Evolutionary conservation across 805 yeast genomes (phyloP).

Genomic region (Candida xyloterini): DNA sequence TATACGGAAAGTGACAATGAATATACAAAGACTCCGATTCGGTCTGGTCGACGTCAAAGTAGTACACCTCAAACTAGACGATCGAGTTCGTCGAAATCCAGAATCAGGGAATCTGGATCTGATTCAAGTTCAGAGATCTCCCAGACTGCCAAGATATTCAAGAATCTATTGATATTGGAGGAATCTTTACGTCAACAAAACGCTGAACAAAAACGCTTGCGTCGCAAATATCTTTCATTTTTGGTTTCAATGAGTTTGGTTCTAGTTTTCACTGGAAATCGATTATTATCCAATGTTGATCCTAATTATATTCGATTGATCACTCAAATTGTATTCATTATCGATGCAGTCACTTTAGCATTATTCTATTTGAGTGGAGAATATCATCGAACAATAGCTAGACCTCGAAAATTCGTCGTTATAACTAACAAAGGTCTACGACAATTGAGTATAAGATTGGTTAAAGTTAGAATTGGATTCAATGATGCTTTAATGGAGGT

Average conservation of each 20-base stretch:
- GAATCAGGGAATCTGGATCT: slow-evolving; percentile 15
- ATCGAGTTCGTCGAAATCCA: slow-evolving; percentile 16
- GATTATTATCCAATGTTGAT: slow-evolving; percentile 26
- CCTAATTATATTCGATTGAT: slow-evolving; percentile 36
- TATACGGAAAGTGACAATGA: slow-evolving; percentile 24
- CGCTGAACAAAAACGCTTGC: slow-evolving; percentile 60
- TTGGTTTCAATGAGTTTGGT: slow-evolving; percentile 40
- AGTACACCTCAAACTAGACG: slow-evolving; percentile 18
- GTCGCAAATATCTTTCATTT: slow-evolving; percentile 61
- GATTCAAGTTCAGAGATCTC: slow-evolving; percentile 21
- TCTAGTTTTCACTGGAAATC: slow-evolving; percentile 35
- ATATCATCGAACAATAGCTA: slow-evolving; percentile 77
- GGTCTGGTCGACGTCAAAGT: slow-evolving; percentile 15
- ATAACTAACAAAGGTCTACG: slow-evolving; percentile 88
- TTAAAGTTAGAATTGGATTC: slow-evolving; percentile 49
- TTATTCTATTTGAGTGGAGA: slow-evolving; percentile 87
- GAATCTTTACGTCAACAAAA: slow-evolving; percentile 83
- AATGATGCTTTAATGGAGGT: slow-evolving; percentile 31
- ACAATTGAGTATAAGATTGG: slow-evolving; percentile 74
- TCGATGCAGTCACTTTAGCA: slow-evolving; percentile 62
- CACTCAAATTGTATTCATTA: slow-evolving; percentile 56
- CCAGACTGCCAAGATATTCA: slow-evolving; percentile 63
- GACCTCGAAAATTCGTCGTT: slow-evolving; percentile 73
- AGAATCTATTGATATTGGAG: slow-evolving; percentile 80
- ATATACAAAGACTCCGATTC: slow-evolving; percentile 20